Percentiles rank a stretch among this genome's conserved stretches.
These are phyloP conservation scores for Pichia insulana DNA, from an alignment of 805 yeast genomes.

Conservation along the genomic window DNA sequence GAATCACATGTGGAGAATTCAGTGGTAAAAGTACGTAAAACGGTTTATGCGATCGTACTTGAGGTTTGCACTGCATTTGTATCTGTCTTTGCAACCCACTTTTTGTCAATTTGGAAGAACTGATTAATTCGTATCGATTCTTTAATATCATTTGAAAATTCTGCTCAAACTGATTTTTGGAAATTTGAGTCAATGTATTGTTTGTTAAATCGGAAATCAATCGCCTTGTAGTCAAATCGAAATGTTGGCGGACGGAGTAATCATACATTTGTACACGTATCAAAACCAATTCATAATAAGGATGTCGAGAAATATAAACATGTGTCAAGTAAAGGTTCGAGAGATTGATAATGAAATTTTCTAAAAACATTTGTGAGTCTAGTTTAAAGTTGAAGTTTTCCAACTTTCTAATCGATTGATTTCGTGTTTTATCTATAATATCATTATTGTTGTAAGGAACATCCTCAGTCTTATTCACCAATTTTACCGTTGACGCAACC, in stretches of 20 bases:
- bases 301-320: slow-evolving; percentile 59
- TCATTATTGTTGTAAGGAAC: slow-evolving; percentile 10
- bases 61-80: slow-evolving; percentile 9
- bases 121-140: slow-evolving; percentile 12
- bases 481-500: slow-evolving; percentile 39
- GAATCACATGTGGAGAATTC: slow-evolving; percentile 59
- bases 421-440: not conserved
- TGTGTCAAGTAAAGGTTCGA: slow-evolving; percentile 50
- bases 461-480: slow-evolving; percentile 16
- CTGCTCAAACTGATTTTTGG: slow-evolving; percentile 9
- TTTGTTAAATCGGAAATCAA: slow-evolving; percentile 5
- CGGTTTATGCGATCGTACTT: slow-evolving; percentile 41
- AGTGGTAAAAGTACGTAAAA: slow-evolving; percentile 58
- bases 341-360: slow-evolving; percentile 38
- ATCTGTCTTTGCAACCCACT: slow-evolving; percentile 3
- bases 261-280: slow-evolving; percentile 67
- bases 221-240: not conserved
- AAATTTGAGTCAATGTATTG: not conserved
- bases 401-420: slow-evolving; percentile 17
- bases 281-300: slow-evolving; percentile 49
- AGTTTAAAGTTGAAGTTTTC: slow-evolving; percentile 29
- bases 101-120: not conserved
- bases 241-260: slow-evolving; percentile 17
- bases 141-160: slow-evolving; percentile 9
- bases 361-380: slow-evolving; percentile 45